phyloP scores from a whole-genome alignment of 2,329 filamentous ascomycete species.

The Lithohypha guttulata region DNA sequence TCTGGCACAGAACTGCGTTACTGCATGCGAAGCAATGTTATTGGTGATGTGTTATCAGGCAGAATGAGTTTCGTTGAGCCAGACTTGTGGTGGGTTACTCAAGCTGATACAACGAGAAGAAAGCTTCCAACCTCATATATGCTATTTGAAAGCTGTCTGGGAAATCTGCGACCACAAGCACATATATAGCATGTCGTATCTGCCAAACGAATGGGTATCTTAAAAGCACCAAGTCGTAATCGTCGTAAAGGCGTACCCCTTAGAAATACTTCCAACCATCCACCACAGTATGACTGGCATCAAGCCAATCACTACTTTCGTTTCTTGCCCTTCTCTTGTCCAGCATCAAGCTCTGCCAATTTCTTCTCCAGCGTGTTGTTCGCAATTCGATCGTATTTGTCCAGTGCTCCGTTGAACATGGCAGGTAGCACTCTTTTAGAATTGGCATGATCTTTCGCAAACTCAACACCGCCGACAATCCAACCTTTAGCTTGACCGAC shows the following conservation, averaged over 20 bases:
- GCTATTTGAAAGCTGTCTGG: too few relatives aligned
- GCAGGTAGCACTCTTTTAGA: constrained; percentile 50
- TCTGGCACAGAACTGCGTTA: too few relatives aligned
- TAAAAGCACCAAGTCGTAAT: constrained; percentile 1
- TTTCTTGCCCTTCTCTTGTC: constrained; percentile 1
- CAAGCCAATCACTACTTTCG: neutral
- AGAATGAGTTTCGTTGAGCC: too few relatives aligned
- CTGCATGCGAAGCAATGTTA: too few relatives aligned
- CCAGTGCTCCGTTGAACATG: constrained; percentile 52
- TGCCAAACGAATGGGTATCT: constrained; percentile 7
- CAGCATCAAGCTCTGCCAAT: constrained; percentile 10
- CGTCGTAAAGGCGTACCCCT: too few relatives aligned
- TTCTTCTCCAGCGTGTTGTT: constrained; percentile 28
- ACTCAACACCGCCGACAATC: constrained; percentile 55
- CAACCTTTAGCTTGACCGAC: constrained; percentile 59
- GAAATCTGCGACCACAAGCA: neutral
- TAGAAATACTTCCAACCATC: too few relatives aligned
- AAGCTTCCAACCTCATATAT: too few relatives aligned
- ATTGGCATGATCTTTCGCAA: constrained; percentile 70
- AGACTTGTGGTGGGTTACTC: too few relatives aligned
- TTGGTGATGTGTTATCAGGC: too few relatives aligned
- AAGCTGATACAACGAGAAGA: too few relatives aligned
- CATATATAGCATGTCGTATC: neutral
- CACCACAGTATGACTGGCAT: too few relatives aligned
- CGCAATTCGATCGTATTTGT: constrained; percentile 49